Evolutionary conservation across 305 asterid species (phyloP).

Genomic region (Vinca major): DNA sequence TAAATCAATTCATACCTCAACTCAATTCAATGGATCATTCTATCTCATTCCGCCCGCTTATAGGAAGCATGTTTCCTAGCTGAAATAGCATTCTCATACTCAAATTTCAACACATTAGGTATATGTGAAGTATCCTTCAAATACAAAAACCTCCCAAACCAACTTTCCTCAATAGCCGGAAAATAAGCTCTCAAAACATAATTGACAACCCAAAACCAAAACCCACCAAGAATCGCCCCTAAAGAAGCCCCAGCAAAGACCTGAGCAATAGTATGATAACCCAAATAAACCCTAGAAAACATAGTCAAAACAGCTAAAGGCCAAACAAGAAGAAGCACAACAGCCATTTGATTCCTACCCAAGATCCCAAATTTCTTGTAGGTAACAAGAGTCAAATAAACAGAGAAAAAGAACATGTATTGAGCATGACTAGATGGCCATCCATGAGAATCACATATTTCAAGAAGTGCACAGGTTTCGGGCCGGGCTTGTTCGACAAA

Average conservation of each 20-base stretch:
- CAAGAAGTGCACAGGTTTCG: conserved; percentile 69
- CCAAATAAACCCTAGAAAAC: conserved; percentile 85
- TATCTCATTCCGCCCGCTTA: conserved; percentile 54
- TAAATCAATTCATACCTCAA: no score
- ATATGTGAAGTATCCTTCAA: conserved; percentile 88
- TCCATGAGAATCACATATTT: conserved; percentile 92
- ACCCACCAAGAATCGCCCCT: conserved; percentile 60
- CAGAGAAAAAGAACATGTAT: conserved; percentile 81
- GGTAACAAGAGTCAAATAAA: conserved; percentile 54
- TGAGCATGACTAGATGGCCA: conserved; percentile 99
- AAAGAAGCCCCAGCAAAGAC: conserved; percentile 79
- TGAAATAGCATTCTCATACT: conserved; percentile 79
- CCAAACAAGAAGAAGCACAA: conserved; percentile 55
- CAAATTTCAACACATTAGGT: conserved; percentile 75
- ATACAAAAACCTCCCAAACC: conserved; percentile 64
- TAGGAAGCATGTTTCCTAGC: conserved; percentile 69
- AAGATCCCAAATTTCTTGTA: conserved; percentile 41
- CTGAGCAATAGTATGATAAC: conserved; percentile 77
- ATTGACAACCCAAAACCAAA: conserved; percentile 87
- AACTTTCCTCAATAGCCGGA: conserved; percentile 73
- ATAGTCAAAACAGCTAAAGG: conserved; percentile 66
- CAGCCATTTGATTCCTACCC: conserved; percentile 51
- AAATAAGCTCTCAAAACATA: conserved; percentile 40
- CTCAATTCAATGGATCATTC: conserved; percentile 13
- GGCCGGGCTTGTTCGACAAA: conserved; percentile 84